Percentiles rank a stretch among this genome's conserved stretches.
phyloP scores from a whole-genome alignment of 148 eudicot species.

The Salicornia ramosissima region DNA sequence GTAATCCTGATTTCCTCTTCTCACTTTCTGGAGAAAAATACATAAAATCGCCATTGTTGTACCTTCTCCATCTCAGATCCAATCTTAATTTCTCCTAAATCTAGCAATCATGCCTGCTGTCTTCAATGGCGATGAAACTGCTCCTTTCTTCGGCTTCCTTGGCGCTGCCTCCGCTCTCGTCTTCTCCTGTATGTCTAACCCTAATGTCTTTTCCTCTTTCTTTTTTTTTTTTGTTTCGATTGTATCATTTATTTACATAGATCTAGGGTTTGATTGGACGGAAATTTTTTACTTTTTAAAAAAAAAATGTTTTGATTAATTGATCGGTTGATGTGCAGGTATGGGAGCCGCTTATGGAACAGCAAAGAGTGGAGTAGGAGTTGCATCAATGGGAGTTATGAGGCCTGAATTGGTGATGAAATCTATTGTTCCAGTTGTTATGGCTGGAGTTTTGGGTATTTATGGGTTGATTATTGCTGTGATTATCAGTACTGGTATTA shows the following conservation, averaged over 20 bases:
- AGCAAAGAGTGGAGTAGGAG: slow-evolving; percentile 63
- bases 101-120: slow-evolving; percentile 28
- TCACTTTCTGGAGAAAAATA: too few species aligned
- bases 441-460: slow-evolving; percentile 71
- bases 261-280: background rate
- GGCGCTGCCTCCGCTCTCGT: slow-evolving; percentile 84
- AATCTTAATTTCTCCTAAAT: too few species aligned
- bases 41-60: too few species aligned
- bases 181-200: slow-evolving; percentile 56
- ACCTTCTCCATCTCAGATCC: too few species aligned
- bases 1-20: too few species aligned
- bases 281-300: too few species aligned
- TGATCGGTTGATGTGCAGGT: slow-evolving; percentile 25
- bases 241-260: too few species aligned
- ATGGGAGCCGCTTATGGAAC: slow-evolving; percentile 68
- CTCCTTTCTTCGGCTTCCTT: slow-evolving; percentile 77
- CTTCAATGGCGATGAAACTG: slow-evolving; percentile 82
- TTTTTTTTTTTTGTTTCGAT: background rate
- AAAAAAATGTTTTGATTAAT: background rate
- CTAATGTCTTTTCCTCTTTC: background rate
- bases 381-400: slow-evolving; percentile 68
- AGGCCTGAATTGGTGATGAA: slow-evolving; percentile 63
- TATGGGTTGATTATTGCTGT: slow-evolving; percentile 67
- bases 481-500: slow-evolving; percentile 55
- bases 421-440: slow-evolving; percentile 64